A percentile compares a stretch with the other conserved stretches of the same genome.
phyloP scores from a whole-genome alignment of 148 eudicot genomes.

The Amaranthus palmeri region DNA sequence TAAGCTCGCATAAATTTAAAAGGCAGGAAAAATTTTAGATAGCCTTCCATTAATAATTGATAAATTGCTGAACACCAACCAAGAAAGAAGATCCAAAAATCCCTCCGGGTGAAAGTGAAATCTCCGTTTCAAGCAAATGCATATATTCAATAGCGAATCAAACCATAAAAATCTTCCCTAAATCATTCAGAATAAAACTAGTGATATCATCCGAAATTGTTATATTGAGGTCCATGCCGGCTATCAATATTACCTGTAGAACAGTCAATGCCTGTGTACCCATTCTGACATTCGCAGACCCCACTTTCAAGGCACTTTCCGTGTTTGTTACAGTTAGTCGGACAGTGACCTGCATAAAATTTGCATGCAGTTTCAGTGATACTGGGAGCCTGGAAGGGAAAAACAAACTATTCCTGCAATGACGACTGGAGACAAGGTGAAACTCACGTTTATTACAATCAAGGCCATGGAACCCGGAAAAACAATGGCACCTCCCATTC shows the following conservation, averaged over 20 bases:
- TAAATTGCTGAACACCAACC: not conserved
- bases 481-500: constrained; percentile 77
- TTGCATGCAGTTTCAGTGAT: constrained; percentile 3
- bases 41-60: not conserved
- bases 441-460: constrained; percentile 86
- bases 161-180: not conserved
- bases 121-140: constrained; percentile 1
- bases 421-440: constrained; percentile 4
- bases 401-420: not conserved
- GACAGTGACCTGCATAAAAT: constrained; percentile 63
- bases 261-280: constrained; percentile 88
- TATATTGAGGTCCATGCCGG: not conserved
- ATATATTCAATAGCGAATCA: not conserved
- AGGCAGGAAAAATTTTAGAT: not conserved
- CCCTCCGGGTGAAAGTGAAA: not conserved
- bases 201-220: not conserved
- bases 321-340: constrained; percentile 64
- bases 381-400: not conserved
- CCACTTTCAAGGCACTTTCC: constrained; percentile 79
- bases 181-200: not conserved
- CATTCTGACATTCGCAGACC: constrained; percentile 65
- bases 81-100: not conserved
- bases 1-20: not conserved
- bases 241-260: constrained; percentile 61
- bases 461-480: constrained; percentile 73